Percentiles rank a stretch among this genome's conserved stretches.
phyloP scores from a whole-genome alignment of 2,329 filamentous ascomycete genomes.

The Lizonia empirigonia region DNA sequence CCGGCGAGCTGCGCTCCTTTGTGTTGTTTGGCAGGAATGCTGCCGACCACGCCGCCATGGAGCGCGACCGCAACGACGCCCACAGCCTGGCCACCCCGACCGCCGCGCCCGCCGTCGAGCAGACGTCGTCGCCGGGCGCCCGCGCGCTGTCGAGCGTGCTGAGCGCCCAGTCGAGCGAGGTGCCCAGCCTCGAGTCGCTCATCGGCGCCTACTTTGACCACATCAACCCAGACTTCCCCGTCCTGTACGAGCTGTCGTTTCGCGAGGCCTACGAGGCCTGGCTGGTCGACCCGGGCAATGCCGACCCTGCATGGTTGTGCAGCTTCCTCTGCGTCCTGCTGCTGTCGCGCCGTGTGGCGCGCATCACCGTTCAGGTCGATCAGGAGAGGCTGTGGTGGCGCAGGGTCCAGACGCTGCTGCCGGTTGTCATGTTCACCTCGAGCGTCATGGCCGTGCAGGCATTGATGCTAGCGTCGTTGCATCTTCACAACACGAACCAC shows the following conservation, averaged over 20 bases:
- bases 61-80: constrained; percentile 21
- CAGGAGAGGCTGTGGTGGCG: constrained; percentile 52
- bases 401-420: constrained; percentile 49
- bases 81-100: constrained; percentile 8
- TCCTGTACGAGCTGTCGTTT: constrained; percentile 53
- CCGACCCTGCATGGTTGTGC: constrained; percentile 52
- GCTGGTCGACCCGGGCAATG: constrained; percentile 34
- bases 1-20: constrained; percentile 42
- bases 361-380: constrained; percentile 42
- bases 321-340: constrained; percentile 51
- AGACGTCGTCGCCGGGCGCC: too few species aligned
- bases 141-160: too few species aligned
- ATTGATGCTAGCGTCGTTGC: constrained; percentile 51
- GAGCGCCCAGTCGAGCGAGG: constrained; percentile 17
- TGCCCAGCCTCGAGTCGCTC: constrained; percentile 42
- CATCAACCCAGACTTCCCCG: constrained; percentile 52
- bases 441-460: constrained; percentile 52
- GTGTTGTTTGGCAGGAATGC: constrained; percentile 52
- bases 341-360: constrained; percentile 46
- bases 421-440: constrained; percentile 52
- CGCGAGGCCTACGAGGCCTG: constrained; percentile 50
- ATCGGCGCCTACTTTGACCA: constrained; percentile 50
- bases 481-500: constrained; percentile 55
- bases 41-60: constrained; percentile 34
- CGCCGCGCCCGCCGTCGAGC: too few species aligned